These are phyloP conservation scores for Paraconiothyrium sp. DNA, from an alignment of 2,329 filamentous ascomycete genomes.

Conservation along the genomic window DNA sequence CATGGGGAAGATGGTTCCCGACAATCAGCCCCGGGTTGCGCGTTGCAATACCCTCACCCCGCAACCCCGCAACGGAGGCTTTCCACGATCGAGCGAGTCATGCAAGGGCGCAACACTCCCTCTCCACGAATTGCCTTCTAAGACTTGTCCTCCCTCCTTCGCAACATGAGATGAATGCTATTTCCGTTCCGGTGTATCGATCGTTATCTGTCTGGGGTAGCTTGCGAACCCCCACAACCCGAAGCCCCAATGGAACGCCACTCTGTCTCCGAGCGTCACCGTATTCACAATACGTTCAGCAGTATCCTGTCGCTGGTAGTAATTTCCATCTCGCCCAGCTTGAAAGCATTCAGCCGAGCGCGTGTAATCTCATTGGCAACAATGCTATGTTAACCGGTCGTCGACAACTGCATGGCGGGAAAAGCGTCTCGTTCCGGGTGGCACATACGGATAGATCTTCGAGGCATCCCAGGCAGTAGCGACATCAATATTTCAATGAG, in stretches of 20 bases:
- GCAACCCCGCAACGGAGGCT: constrained; percentile 4
- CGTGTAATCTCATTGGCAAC: constrained; percentile 57
- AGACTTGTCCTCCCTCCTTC: background rate
- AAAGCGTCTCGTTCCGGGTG: constrained; percentile 21
- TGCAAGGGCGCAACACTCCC: background rate
- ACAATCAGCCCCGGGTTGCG: background rate
- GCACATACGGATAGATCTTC: constrained; percentile 25
- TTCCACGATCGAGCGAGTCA: background rate
- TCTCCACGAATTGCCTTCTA: background rate
- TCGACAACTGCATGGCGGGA: constrained; percentile 19
- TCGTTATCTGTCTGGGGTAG: background rate
- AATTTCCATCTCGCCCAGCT: constrained; percentile 15
- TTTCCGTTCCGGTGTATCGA: background rate
- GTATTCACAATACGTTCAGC: background rate
- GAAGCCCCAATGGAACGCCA: too few relatives aligned
- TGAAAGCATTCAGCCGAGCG: constrained; percentile 16
- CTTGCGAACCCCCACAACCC: background rate
- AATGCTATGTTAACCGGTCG: constrained; percentile 42
- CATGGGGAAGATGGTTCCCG: constrained; percentile 27
- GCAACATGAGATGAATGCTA: background rate
- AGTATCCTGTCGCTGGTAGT: constrained; percentile 17
- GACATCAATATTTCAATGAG: constrained; percentile 16
- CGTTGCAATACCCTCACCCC: constrained; percentile 3
- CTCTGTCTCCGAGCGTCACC: too few relatives aligned
- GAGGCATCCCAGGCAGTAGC: constrained; percentile 26